Evolutionary conservation across 2,329 filamentous ascomycete genomes (phyloP).

Genomic region (Colletotrichum filicis): DNA sequence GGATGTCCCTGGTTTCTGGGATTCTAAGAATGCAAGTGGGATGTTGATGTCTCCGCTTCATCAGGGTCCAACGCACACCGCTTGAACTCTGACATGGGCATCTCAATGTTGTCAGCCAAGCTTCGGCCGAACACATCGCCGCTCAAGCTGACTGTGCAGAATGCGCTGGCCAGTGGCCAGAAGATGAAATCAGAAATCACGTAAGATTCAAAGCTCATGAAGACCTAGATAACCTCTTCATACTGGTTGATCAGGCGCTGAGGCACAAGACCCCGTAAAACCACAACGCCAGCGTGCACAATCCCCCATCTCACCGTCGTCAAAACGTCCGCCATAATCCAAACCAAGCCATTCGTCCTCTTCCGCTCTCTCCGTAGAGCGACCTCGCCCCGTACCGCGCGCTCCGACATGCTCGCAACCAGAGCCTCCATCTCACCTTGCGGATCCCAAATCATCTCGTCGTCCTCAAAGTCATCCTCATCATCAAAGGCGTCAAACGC

Average conservation of each 20-base stretch:
- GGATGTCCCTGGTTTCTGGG: background rate
- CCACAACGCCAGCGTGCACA: slow-evolving; percentile 69
- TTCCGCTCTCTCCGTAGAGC: slow-evolving; percentile 53
- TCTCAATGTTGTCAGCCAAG: background rate
- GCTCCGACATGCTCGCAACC: slow-evolving; percentile 50
- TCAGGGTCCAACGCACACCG: background rate
- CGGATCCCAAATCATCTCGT: slow-evolving; percentile 62
- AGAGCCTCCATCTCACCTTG: slow-evolving; percentile 59
- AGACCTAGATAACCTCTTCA: slow-evolving; percentile 19
- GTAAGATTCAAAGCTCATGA: background rate
- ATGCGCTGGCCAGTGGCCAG: background rate
- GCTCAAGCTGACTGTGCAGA: background rate
- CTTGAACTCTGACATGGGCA: background rate
- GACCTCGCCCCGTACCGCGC: slow-evolving; percentile 38
- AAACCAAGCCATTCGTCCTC: slow-evolving; percentile 62
- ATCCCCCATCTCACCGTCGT: slow-evolving; percentile 70
- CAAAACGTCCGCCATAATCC: slow-evolving; percentile 65
- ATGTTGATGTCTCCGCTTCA: background rate
- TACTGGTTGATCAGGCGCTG: slow-evolving; percentile 44
- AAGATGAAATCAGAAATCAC: background rate
- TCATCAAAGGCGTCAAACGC: slow-evolving; percentile 37
- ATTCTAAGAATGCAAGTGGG: background rate
- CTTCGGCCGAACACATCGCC: background rate
- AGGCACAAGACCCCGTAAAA: slow-evolving; percentile 53
- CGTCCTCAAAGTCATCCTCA: slow-evolving; percentile 43